Percentiles rank a stretch among this genome's conserved stretches.
phyloP scores from a whole-genome alignment of 164 flowering plant genomes.

The Annona squamosa region DNA sequence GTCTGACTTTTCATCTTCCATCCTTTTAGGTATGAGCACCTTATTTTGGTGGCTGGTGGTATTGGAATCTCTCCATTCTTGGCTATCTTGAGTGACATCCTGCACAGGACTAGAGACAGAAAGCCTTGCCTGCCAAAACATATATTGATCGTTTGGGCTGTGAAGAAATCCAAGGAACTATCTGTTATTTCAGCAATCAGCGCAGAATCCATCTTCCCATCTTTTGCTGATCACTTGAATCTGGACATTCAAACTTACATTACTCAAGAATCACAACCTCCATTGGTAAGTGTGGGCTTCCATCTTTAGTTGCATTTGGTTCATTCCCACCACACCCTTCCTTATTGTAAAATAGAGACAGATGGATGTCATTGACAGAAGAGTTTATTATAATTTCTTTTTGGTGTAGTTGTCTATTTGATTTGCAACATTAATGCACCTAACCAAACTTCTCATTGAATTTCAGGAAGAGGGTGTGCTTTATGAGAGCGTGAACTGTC shows the following conservation, averaged over 20 bases:
- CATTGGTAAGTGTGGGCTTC: conserved; percentile 39
- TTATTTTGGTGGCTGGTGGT: conserved; percentile 89
- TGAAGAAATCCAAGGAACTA: conserved; percentile 70
- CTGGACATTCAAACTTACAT: conserved; percentile 63
- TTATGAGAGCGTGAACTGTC: conserved; percentile 14
- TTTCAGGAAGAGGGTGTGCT: conserved; percentile 66
- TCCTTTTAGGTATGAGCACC: conserved; percentile 61
- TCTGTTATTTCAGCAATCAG: conserved; percentile 53
- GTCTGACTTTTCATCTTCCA: background rate
- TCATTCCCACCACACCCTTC: background rate
- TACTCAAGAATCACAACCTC: conserved; percentile 71
- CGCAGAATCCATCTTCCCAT: conserved; percentile 54
- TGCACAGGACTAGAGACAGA: conserved; percentile 49
- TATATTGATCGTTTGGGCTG: conserved; percentile 71
- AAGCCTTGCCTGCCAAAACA: conserved; percentile 56
- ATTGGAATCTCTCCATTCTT: conserved; percentile 91
- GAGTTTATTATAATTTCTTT: background rate
- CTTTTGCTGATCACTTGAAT: conserved; percentile 36
- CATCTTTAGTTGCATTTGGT: background rate
- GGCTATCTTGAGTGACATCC: conserved; percentile 80
- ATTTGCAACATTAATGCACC: background rate
- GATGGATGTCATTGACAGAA: background rate
- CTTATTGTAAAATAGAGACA: background rate
- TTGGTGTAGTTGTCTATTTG: background rate
- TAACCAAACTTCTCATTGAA: background rate